Conservation (phyloP, 257 asterid genomes). For the Thymus mandschuricus region DNA sequence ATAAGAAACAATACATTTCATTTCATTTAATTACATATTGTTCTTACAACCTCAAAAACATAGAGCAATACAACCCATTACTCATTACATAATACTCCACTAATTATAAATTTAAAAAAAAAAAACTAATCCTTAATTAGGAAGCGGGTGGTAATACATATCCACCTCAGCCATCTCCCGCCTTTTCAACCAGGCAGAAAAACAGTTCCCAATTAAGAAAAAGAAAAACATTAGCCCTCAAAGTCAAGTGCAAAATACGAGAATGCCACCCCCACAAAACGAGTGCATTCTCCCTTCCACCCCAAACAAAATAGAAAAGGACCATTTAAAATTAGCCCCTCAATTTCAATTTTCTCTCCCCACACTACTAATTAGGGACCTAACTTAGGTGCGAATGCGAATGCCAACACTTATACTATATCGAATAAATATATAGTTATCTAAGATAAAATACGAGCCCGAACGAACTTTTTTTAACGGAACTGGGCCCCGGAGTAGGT, state of each 20-base stretch:
- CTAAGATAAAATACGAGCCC: background rate
- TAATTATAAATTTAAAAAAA: no score
- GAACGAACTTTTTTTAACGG: conserved; percentile 23
- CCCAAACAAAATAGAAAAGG: conserved; percentile 33
- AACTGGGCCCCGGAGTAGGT: conserved; percentile 83
- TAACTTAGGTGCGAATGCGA: background rate
- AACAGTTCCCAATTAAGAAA: background rate
- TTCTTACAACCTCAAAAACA: conserved; percentile 31
- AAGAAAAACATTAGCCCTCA: conserved; percentile 26
- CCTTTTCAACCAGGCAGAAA: conserved; percentile 23
- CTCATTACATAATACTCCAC: background rate
- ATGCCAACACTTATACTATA: no score
- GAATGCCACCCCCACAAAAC: conserved; percentile 29
- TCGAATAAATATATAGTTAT: background rate
- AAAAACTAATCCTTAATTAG: conserved; percentile 26
- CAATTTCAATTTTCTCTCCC: conserved; percentile 9
- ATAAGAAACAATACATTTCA: conserved; percentile 33
- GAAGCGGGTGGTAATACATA: conserved; percentile 53
- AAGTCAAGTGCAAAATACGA: conserved; percentile 32
- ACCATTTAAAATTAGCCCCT: conserved; percentile 53
- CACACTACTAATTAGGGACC: conserved; percentile 33
- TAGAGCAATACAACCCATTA: conserved; percentile 13
- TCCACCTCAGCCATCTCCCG: conserved; percentile 54
- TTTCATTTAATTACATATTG: conserved; percentile 35
- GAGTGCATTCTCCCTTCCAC: conserved; percentile 34